A percentile compares a stretch with the other conserved stretches of the same genome.
These are phyloP conservation scores for Termitomyces sp. DNA, from an alignment of 768 basidiomycete genomes.

Conservation along the genomic window DNA sequence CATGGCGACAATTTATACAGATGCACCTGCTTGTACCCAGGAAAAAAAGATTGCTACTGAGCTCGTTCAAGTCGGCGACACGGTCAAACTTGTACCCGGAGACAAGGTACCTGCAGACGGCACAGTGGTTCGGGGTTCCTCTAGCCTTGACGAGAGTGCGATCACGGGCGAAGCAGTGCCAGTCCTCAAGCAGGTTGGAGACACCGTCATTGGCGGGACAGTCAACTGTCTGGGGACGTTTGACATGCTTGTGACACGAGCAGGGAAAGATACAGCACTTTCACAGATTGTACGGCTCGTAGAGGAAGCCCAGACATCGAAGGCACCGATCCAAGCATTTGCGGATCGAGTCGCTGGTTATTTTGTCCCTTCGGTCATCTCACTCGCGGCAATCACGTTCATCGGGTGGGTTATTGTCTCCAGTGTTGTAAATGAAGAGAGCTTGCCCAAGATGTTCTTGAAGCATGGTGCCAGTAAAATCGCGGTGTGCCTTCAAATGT, in stretches of 20 bases:
- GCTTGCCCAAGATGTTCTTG: conserved; percentile 81
- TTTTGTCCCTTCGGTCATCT: conserved; percentile 91
- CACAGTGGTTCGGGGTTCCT: conserved; percentile 78
- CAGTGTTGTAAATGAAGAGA: conserved; percentile 43
- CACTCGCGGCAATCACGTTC: conserved; percentile 79
- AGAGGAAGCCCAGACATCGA: conserved; percentile 96
- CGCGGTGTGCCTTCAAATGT: conserved; percentile 91
- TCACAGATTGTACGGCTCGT: conserved; percentile 96
- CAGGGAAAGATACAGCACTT: conserved; percentile 93
- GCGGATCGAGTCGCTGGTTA: conserved; percentile 92
- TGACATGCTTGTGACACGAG: conserved; percentile 92
- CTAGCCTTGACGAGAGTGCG: conserved; percentile 92
- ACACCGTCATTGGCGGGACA: conserved; percentile 91
- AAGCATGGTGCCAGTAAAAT: conserved; percentile 78
- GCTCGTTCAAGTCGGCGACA: conserved; percentile 90
- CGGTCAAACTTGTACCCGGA: conserved; percentile 90
- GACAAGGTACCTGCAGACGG: conserved; percentile 98
- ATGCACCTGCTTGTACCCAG: conserved; percentile 69
- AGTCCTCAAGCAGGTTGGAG: conserved; percentile 77
- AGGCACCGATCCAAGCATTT: conserved; percentile 97
- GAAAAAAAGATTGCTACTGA: conserved; percentile 93
- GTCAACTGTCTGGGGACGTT: conserved; percentile 97
- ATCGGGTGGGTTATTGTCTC: conserved; percentile 77
- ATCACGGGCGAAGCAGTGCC: conserved; percentile 94
- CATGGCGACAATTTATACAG: conserved; percentile 94